Evolutionary conservation across 2,329 filamentous ascomycete genomes (phyloP).

Genomic region (Fusarium sp.): DNA sequence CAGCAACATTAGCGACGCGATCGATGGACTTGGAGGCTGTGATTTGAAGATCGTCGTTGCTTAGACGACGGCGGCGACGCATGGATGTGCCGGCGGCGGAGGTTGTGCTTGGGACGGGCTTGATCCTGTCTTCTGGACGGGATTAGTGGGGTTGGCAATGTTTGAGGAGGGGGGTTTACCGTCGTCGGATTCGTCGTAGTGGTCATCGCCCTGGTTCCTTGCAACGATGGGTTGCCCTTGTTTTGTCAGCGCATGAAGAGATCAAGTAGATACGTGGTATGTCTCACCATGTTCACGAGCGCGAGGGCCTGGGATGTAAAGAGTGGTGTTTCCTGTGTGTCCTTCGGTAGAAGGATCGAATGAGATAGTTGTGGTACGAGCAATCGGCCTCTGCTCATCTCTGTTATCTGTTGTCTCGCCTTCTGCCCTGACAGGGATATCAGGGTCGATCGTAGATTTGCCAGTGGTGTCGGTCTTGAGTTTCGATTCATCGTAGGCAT

Average conservation of each 20-base stretch:
- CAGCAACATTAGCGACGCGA: not conserved
- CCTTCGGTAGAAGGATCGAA: not conserved
- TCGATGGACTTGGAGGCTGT: conserved; percentile 4
- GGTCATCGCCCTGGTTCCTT: not conserved
- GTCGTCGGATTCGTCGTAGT: not conserved
- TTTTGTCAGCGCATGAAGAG: not conserved
- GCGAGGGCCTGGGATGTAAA: not conserved
- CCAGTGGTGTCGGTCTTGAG: not conserved
- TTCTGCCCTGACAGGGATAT: accelerated
- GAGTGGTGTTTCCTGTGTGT: not conserved
- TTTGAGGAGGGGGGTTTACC: not conserved
- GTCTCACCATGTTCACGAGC: conserved; percentile 3
- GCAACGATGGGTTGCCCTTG: conserved; percentile 10
- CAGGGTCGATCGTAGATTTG: not conserved
- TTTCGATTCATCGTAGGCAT: not conserved
- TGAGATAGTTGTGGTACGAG: not conserved
- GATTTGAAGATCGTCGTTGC: not conserved
- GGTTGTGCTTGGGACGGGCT: accelerated
- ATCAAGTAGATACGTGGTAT: too few species aligned
- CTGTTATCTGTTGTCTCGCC: too few species aligned
- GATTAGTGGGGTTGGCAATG: not conserved
- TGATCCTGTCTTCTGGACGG: not conserved
- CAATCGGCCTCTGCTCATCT: not conserved
- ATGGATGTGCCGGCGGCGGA: not conserved
- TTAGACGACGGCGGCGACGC: not conserved